Evolutionary conservation across 305 asterid genomes (phyloP), one percentile per base, ranked within the genome.

Genomic region (Solanum aculeatissimum): DNA sequence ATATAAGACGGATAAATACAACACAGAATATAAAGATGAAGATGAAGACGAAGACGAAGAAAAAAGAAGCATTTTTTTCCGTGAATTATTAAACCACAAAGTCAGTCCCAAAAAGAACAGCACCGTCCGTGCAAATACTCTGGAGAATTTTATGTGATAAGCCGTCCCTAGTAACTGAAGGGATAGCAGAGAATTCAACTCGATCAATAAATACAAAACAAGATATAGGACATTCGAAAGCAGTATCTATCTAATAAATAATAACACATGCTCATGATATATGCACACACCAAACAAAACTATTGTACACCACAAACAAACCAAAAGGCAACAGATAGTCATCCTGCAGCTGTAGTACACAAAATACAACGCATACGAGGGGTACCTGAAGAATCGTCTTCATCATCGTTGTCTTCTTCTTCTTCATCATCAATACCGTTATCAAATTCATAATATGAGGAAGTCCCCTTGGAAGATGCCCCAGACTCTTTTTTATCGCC

Each of bases 301-400:
- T 68, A 83, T 68, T 23, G 40, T 69, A 68, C 65, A 83, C 68
- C 51, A 32, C 69, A 21, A 80, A 4, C 35, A 18, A 81, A 63
- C 35, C 7, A 49, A 80, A 7, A 62, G 54, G 29, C 32, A 40
- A 69, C 47, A 80, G 74, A 63, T 62, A 42, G 53, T 96, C 91
- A 96, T 87, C 95, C 95, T 83, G 91, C 91, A 84, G 98, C 98
- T 62, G 98, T 97, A 29, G 98, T 95, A 86, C 99, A 97, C 90
- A 97, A 91, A 86, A 93, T 95, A 86, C 99, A 97, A 84, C 98
- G 98, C 91, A 91, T 87, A 87, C 88, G 91, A 51, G 93, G 86
- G 86, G 90, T 93, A 57, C 91, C 94, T 7, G 88, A 85, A 72
- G 89, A 87, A 54, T 84, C 86, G 62, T 86, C 90, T 0, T 63